Percentiles rank a stretch among this genome's conserved stretches.
These are phyloP conservation scores for Vigna mungo DNA, from an alignment of 306 rosid species.

Conservation along the genomic window DNA sequence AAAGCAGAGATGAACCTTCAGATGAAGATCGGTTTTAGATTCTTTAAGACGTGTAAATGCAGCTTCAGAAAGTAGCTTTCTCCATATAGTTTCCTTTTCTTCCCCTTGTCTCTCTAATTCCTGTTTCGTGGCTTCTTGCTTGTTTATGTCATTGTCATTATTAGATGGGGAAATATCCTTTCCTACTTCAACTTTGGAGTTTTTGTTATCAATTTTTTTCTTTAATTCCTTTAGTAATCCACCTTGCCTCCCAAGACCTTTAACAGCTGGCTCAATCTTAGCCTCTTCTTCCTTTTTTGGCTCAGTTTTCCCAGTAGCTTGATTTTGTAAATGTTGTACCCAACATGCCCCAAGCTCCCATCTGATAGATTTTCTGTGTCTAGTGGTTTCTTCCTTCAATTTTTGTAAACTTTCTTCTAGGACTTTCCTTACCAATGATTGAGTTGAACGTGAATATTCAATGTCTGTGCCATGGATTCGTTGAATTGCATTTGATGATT, in stretches of 20 bases:
- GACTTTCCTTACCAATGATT: constrained; percentile 70
- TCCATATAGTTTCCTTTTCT: constrained; percentile 82
- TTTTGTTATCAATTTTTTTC: constrained; percentile 74
- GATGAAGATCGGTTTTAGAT: constrained; percentile 90
- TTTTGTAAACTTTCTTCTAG: constrained; percentile 76
- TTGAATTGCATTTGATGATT: constrained; percentile 56
- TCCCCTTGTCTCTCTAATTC: constrained; percentile 67
- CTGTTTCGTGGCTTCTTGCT: constrained; percentile 66
- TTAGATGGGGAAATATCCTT: constrained; percentile 54
- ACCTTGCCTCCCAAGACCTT: constrained; percentile 99
- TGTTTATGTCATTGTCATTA: constrained; percentile 51
- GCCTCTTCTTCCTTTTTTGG: constrained; percentile 74
- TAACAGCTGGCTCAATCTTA: constrained; percentile 82
- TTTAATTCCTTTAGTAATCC: constrained; percentile 91
- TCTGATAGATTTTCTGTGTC: constrained; percentile 71
- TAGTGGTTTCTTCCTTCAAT: constrained; percentile 72
- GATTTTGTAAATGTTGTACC: constrained; percentile 95
- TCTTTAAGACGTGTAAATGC: constrained; percentile 90
- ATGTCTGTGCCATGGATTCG: constrained; percentile 59
- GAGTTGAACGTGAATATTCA: constrained; percentile 60
- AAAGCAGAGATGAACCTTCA: constrained; percentile 64
- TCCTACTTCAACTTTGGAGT: constrained; percentile 66
- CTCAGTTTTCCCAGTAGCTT: constrained; percentile 79
- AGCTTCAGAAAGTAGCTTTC: constrained; percentile 76
- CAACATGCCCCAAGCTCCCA: constrained; percentile 99